Base-by-base conservation (phyloP, 768 basidiomycete genomes). In the Postia placenta region DNA sequence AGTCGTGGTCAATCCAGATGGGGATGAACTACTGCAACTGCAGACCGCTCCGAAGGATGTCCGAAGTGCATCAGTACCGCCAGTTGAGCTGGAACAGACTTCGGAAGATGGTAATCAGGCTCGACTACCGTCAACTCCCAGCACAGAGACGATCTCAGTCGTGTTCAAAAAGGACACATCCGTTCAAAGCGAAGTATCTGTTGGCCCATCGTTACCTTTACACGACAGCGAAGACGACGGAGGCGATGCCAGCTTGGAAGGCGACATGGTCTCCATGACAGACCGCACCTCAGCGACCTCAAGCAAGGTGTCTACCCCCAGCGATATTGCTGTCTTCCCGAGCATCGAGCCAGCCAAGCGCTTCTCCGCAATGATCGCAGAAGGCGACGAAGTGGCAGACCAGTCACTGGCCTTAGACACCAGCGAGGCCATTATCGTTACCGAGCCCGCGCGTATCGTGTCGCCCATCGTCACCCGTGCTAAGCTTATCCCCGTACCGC, bases 371-470 rank as follows among this genome's bases (percentile, higher is more conserved):
- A 30, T 20, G 28, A 12, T 39, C 36, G 47, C 7, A 7, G 40
- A 49, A 11, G 14, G 24, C 9, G 40, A 42, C 12, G 47, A 39
- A n/a, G 40, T 45, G 40, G 26, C n/a, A 6, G 51, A 52, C 17
- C 42, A 50, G 24, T 49, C 49, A 22, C 37, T 51, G 2, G 52
- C 54, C 11, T 47, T 53, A 4, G 49, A 47, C 15, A 47, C 43
- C 2, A 26, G 45, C 19, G 56, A 55, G 1, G 53, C 50, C 11
- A 43, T 57, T 7, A 57, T 59, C 17, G 48, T 61, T n/a, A 48
- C 50, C 4, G 60, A 52, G 12, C 54, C 56, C 6, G 45, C 52
- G 11, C 42, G 51, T 5, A 30, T 52, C 26, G 50, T 54, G 3
- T 48, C 60, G 0, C 55, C 59, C 2, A 36, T 45, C 4, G 43